Base-by-base conservation (phyloP, 2,329 filamentous ascomycete species). In the Chaetothyriales sp. region DNA sequence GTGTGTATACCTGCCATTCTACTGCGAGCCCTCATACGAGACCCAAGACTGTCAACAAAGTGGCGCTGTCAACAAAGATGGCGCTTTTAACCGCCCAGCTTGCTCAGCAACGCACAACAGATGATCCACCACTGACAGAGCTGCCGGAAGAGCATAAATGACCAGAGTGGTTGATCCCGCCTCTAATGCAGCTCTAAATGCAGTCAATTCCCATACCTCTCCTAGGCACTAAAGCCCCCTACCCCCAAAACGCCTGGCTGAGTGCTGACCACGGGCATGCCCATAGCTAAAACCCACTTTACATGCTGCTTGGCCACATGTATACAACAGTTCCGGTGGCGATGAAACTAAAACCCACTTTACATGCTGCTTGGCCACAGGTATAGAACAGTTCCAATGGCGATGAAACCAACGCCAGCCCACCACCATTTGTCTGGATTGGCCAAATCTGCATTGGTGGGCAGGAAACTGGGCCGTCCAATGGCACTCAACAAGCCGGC, bases 401-500 rank as follows among this genome's bases (percentile, higher is more conserved):
- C 67, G 9, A 69, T 73, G 62, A 73, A 67, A n/a, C 71, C 57
- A 9, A 74, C 62, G 15, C 73, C 72, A 49, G 72, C 58, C 72
- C 73, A 75, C 68, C 72, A 70, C 68, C 67, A 72, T 10, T 62
- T 63, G 56, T 74, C 67, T 8, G 69, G 65, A 49, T 69, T 66
- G 25, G 49, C 53, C 9, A 18, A 33, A 19, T 60, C 56, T 28
- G 18, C 13, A 29, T 22, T 29, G 18, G 18, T 33, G 2, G 22
- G 46, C 18, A 28, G 20, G 33, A 57, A 49, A 19, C 9, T 47
- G 25, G 33, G 44, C 44, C 33, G 15, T 52, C 25, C 13, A 5
- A 40, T 2, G 10, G 33, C 13, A 15, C 15, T 13, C 33, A 40
- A 15, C 15, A 40, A 40, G 10, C 13, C 15, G 33, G 33, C 9